Conservation (phyloP, 1,139 yeast genomes). For the Diutina sp. region DNA sequence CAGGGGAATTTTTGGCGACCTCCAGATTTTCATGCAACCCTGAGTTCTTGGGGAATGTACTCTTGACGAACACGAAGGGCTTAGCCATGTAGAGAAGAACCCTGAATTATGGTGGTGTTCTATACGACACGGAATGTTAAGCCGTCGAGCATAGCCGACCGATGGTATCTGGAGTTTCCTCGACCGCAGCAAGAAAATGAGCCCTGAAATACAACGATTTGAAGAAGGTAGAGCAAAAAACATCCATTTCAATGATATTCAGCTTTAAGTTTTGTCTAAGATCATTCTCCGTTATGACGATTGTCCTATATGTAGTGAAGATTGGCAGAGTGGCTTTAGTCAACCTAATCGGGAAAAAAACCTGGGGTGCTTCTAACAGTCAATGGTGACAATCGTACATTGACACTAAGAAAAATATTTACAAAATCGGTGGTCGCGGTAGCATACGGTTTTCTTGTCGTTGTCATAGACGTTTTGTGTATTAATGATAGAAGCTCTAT, state of each 20-base stretch:
- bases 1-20: not conserved
- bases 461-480: too few relatives aligned
- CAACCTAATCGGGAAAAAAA: not conserved
- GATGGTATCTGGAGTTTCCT: too few relatives aligned
- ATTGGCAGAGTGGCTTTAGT: not conserved
- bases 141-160: too few relatives aligned
- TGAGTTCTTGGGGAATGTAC: not conserved
- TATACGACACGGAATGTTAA: too few relatives aligned
- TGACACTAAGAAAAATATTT: not conserved
- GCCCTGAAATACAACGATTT: too few relatives aligned
- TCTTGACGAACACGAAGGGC: not conserved
- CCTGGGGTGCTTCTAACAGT: not conserved
- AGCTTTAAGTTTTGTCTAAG: not conserved
- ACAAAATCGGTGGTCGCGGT: not conserved
- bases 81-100: not conserved
- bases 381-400: not conserved
- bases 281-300: not conserved
- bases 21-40: not conserved
- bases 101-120: not conserved
- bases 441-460: not conserved
- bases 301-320: not conserved
- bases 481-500: too few relatives aligned
- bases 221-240: not conserved
- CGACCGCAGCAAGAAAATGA: too few relatives aligned
- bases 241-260: not conserved